Percentiles rank a stretch among this genome's conserved stretches.
These are phyloP conservation scores for Micractinium conductrix DNA, from an alignment of 139 green algal genomes.

Conservation along the genomic window DNA sequence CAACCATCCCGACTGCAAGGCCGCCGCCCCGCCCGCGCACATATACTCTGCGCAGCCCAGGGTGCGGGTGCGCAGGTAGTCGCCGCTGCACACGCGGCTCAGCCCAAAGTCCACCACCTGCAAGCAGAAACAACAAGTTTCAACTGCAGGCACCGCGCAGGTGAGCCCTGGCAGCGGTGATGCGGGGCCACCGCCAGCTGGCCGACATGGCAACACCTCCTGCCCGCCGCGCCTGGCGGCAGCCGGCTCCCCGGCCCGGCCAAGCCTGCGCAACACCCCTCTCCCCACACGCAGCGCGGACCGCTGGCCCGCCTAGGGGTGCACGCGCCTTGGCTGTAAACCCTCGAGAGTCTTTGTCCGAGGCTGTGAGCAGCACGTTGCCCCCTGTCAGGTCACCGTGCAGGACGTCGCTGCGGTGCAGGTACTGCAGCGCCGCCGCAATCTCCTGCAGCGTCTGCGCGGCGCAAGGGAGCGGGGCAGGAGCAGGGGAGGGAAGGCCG, in stretches of 20 bases:
- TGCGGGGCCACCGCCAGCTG: background rate
- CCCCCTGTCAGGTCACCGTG: slow-evolving; percentile 47
- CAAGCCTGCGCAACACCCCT: too few relatives aligned
- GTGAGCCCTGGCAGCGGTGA: background rate
- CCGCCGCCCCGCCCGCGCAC: too few relatives aligned
- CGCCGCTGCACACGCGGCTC: slow-evolving; percentile 53
- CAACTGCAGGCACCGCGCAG: too few relatives aligned
- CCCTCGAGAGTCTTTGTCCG: slow-evolving; percentile 46
- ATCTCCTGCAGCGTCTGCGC: slow-evolving; percentile 53
- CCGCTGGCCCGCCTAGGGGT: too few relatives aligned
- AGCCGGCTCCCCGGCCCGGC: too few relatives aligned
- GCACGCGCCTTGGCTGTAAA: slow-evolving; percentile 42
- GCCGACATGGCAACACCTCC: too few relatives aligned
- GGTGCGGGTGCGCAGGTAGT: slow-evolving; percentile 43
- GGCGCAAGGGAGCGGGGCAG: background rate
- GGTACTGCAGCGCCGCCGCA: slow-evolving; percentile 54
- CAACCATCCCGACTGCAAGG: too few relatives aligned
- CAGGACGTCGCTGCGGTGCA: slow-evolving; percentile 53
- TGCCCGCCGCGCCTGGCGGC: too few relatives aligned
- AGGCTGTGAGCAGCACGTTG: slow-evolving; percentile 48
- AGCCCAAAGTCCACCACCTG: slow-evolving; percentile 85
- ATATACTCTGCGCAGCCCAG: slow-evolving; percentile 57
- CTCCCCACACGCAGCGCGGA: too few relatives aligned
- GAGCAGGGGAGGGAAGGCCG: too few relatives aligned
- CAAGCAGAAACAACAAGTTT: too few relatives aligned